Conservation (phyloP, 805 yeast genomes). For the Yarrowia yakushimensis region DNA sequence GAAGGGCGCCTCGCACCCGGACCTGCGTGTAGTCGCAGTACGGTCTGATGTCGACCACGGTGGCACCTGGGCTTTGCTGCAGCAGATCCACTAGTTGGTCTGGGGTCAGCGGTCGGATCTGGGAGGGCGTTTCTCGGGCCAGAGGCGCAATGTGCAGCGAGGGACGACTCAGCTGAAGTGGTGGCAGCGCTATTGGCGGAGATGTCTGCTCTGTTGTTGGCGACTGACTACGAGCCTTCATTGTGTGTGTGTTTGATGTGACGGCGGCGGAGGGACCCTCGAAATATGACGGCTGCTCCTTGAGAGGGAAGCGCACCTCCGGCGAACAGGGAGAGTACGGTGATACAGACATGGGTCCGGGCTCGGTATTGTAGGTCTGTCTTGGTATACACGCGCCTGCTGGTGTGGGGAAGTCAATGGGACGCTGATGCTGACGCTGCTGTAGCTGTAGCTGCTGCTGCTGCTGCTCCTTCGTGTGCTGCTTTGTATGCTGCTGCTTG, state of each 20-base stretch:
- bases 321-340: constrained; percentile 25
- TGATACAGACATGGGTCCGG: constrained; percentile 14
- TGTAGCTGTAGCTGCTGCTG: background rate
- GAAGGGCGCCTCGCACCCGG: constrained; percentile 60
- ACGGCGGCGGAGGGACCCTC: background rate
- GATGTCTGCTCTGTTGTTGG: constrained; percentile 5
- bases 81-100: constrained; percentile 15
- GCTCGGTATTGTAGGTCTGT: background rate
- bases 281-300: constrained; percentile 14
- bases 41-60: constrained; percentile 71
- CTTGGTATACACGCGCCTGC: background rate
- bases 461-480: background rate
- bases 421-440: background rate
- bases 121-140: constrained; percentile 20
- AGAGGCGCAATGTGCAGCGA: constrained; percentile 13
- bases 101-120: background rate
- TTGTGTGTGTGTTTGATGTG: background rate
- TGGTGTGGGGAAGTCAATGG: background rate
- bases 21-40: constrained; percentile 64
- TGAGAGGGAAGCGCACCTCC: constrained; percentile 17
- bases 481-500: background rate
- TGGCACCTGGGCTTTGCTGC: background rate
- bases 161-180: background rate
- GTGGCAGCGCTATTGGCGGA: background rate
- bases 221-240: constrained; percentile 14